Evolutionary conservation across 2,329 filamentous ascomycete genomes (phyloP).

Genomic region (Talaromyces sp.): DNA sequence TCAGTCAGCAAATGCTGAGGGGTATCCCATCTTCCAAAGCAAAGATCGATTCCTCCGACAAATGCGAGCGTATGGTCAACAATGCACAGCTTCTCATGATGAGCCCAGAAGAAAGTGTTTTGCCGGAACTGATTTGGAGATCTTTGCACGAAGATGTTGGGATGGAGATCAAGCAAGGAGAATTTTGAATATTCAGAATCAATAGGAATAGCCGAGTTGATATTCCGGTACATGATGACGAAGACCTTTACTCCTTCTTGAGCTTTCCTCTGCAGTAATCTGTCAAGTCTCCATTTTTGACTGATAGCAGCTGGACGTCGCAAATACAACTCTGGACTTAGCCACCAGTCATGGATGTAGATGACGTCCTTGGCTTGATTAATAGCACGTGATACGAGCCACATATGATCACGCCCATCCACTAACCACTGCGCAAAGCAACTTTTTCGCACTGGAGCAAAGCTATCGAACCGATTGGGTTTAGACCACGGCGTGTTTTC

Average conservation of each 20-base stretch:
- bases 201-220: slow-evolving; percentile 93
- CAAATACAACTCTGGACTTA: slow-evolving; percentile 94
- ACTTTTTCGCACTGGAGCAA: slow-evolving; percentile 78
- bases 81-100: slow-evolving; percentile 97
- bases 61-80: slow-evolving; percentile 96
- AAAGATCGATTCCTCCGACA: slow-evolving; percentile 90
- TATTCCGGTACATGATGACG: slow-evolving; percentile 95
- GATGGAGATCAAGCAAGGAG: slow-evolving; percentile 87
- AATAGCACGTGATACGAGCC: slow-evolving; percentile 95
- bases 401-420: slow-evolving; percentile 97
- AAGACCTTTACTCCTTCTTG: slow-evolving; percentile 95
- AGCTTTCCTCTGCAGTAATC: slow-evolving; percentile 87
- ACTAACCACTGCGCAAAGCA: slow-evolving; percentile 96
- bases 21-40: slow-evolving; percentile 95
- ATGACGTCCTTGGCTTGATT: slow-evolving; percentile 97
- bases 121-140: slow-evolving; percentile 98
- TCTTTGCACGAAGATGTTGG: slow-evolving; percentile 91
- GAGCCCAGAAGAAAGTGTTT: slow-evolving; percentile 98
- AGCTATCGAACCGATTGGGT: slow-evolving; percentile 84
- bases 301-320: slow-evolving; percentile 89
- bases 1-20: slow-evolving; percentile 87
- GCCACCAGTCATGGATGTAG: slow-evolving; percentile 99
- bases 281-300: slow-evolving; percentile 94
- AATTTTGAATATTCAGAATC: slow-evolving; percentile 98
- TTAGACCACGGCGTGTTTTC: slow-evolving; percentile 76